Percentiles rank a stretch among this genome's conserved stretches.
Evolutionary conservation across 345 rosid genomes (phyloP).

Genomic region (Viola odorata): DNA sequence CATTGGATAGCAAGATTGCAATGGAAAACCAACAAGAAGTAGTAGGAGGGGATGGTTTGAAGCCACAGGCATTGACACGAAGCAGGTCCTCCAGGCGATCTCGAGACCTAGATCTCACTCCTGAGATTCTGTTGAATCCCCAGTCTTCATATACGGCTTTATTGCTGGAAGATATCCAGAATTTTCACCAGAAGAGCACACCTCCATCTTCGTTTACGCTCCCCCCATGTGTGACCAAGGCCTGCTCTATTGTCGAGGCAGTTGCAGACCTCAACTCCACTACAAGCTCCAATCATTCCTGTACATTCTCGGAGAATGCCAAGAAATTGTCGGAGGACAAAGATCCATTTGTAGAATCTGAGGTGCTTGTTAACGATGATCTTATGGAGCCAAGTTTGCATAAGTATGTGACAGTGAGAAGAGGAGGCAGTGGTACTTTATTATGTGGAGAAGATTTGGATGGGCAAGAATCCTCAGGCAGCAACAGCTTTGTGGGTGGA

Average conservation of each 20-base stretch:
- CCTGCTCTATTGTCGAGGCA: slow-evolving; percentile 72
- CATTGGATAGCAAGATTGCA: slow-evolving; percentile 17
- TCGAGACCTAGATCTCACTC: slow-evolving; percentile 62
- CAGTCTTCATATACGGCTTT: slow-evolving; percentile 57
- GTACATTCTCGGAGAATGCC: slow-evolving; percentile 28
- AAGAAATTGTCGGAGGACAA: slow-evolving; percentile 34
- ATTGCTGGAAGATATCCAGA: slow-evolving; percentile 84
- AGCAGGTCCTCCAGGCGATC: slow-evolving; percentile 74
- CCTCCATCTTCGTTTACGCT: slow-evolving; percentile 29
- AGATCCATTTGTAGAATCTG: slow-evolving; percentile 67
- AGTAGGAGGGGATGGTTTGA: slow-evolving; percentile 28
- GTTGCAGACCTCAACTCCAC: slow-evolving; percentile 80
- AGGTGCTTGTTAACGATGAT: slow-evolving; percentile 44
- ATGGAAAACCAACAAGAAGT: slow-evolving; percentile 35
- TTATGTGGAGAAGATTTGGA: slow-evolving; percentile 47
- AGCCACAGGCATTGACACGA: slow-evolving; percentile 50
- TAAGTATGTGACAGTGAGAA: slow-evolving; percentile 74
- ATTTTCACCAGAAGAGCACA: slow-evolving; percentile 71
- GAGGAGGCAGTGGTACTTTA: slow-evolving; percentile 33
- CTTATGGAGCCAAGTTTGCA: slow-evolving; percentile 79
- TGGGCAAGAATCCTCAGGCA: slow-evolving; percentile 86
- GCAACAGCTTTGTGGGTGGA: slow-evolving; percentile 62
- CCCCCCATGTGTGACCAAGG: slow-evolving; percentile 69
- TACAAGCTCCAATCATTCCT: slow-evolving; percentile 42
- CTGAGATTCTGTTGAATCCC: slow-evolving; percentile 44